Conservation (phyloP, 306 rosid species). For the Castanopsis chinensis region DNA sequence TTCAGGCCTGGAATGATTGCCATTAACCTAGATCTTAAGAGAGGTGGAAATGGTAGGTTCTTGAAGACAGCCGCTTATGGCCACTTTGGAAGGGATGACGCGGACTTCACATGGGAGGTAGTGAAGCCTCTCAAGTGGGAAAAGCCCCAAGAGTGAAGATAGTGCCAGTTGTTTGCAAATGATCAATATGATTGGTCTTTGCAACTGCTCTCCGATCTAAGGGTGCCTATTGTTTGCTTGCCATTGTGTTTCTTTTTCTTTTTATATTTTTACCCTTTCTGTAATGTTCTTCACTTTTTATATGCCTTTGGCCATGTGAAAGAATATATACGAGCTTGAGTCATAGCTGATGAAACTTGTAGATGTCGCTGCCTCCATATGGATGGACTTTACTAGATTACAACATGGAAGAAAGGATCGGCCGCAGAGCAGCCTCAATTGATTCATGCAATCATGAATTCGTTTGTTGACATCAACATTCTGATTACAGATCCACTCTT, state of each 20-base stretch:
- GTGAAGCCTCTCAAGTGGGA: conserved; percentile 61
- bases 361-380: not conserved
- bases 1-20: conserved; percentile 72
- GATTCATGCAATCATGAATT: not conserved
- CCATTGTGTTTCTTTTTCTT: not conserved
- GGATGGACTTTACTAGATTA: too few relatives aligned
- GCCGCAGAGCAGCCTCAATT: conserved; percentile 2
- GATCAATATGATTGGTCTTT: conserved; percentile 14
- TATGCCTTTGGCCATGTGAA: not conserved
- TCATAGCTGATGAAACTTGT: not conserved
- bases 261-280: not conserved
- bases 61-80: conserved; percentile 72
- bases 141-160: conserved; percentile 33
- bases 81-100: conserved; percentile 63
- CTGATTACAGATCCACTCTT: not conserved
- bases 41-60: conserved; percentile 62
- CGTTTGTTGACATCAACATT: not conserved
- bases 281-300: not conserved
- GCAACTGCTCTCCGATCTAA: conserved; percentile 4
- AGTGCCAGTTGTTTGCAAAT: conserved; percentile 9
- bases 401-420: too few relatives aligned
- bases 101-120: conserved; percentile 68
- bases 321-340: not conserved
- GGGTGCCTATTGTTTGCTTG: conserved; percentile 14
- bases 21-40: conserved; percentile 51